Evolutionary conservation across 805 yeast species (phyloP).

Genomic region (Ogataea corticis): DNA sequence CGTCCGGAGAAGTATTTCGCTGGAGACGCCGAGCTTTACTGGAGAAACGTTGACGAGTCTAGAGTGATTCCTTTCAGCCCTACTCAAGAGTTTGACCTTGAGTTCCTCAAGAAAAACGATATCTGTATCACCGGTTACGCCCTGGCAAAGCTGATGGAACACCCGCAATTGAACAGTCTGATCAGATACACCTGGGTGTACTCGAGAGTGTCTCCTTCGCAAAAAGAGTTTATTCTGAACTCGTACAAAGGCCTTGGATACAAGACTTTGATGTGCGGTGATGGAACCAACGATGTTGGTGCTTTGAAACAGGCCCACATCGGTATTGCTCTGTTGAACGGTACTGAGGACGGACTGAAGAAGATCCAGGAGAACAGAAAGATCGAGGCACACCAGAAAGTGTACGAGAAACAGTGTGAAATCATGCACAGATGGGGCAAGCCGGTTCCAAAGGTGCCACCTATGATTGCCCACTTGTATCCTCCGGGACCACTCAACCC

Average conservation of each 20-base stretch:
- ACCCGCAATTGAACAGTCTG: constrained; percentile 67
- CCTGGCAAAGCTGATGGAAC: constrained; percentile 61
- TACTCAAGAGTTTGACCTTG: constrained; percentile 52
- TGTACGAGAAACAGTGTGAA: constrained; percentile 83
- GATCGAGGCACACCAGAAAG: constrained; percentile 58
- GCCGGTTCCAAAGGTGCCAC: constrained; percentile 82
- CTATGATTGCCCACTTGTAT: constrained; percentile 86
- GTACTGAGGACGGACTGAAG: constrained; percentile 92
- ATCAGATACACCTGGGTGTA: constrained; percentile 94
- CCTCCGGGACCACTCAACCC: constrained; percentile 97
- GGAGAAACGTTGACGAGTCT: constrained; percentile 85
- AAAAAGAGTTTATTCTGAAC: constrained; percentile 87
- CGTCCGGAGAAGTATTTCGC: constrained; percentile 69
- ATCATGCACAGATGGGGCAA: constrained; percentile 79
- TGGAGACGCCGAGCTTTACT: constrained; percentile 59
- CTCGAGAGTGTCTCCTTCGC: constrained; percentile 96
- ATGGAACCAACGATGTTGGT: constrained; percentile 99
- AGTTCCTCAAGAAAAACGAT: constrained; percentile 67
- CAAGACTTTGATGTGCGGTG: constrained; percentile 98
- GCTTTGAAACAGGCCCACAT: constrained; percentile 98
- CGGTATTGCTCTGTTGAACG: constrained; percentile 96
- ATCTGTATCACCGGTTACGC: constrained; percentile 95
- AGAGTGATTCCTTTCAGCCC: constrained; percentile 67
- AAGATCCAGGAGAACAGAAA: constrained; percentile 81
- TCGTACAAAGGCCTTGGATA: constrained; percentile 86